Conservation (phyloP, 2,329 filamentous ascomycete genomes). For the Fusarium poae region DNA sequence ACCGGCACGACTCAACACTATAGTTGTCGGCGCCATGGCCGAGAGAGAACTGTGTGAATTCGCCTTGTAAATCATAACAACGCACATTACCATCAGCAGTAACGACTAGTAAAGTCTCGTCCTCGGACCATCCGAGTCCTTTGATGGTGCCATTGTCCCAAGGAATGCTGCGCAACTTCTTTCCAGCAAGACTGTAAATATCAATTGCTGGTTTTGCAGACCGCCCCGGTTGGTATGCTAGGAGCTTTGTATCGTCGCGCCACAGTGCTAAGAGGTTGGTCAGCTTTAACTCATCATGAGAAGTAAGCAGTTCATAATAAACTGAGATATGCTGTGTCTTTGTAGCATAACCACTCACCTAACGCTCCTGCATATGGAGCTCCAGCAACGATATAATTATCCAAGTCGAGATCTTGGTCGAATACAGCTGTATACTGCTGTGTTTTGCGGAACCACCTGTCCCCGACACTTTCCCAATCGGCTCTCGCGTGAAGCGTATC, state of each 20-base stretch:
- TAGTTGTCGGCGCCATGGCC: constrained; percentile 90
- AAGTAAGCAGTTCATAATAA: constrained; percentile 6
- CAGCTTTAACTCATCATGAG: constrained; percentile 28
- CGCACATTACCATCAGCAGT: constrained; percentile 90
- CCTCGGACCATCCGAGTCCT: constrained; percentile 95
- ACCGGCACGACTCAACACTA: constrained; percentile 85
- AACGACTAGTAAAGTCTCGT: constrained; percentile 90
- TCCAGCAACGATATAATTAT: constrained; percentile 92
- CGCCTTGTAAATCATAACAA: constrained; percentile 92
- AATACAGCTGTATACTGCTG: constrained; percentile 95
- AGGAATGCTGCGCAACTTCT: constrained; percentile 84
- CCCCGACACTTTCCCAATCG: constrained; percentile 94
- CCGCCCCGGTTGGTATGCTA: constrained; percentile 79
- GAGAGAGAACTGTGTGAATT: constrained; percentile 94
- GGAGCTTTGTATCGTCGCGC: constrained; percentile 87
- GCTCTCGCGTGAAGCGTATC: constrained; percentile 77
- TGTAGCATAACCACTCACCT: constrained; percentile 68
- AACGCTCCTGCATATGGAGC: constrained; percentile 94
- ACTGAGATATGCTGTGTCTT: background rate
- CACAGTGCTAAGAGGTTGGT: constrained; percentile 75
- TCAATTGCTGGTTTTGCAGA: constrained; percentile 87
- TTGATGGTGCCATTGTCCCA: constrained; percentile 93
- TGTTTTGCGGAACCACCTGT: constrained; percentile 94
- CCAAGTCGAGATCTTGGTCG: constrained; percentile 91
- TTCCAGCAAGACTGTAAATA: constrained; percentile 93